Base-by-base conservation (phyloP, 768 basidiomycete genomes). In the Boletus rubescentipes region DNA sequence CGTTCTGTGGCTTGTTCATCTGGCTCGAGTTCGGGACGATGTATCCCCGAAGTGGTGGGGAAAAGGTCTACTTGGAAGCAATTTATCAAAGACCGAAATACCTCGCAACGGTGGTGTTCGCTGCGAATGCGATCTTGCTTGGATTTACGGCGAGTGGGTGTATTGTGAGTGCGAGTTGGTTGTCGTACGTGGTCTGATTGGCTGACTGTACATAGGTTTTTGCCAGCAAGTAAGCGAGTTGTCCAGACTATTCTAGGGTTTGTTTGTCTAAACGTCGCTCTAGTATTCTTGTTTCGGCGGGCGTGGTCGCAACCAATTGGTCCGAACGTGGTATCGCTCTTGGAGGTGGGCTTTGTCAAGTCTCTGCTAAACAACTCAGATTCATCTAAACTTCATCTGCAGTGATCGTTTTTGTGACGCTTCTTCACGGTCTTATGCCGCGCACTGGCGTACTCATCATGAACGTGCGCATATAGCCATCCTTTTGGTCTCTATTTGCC, bases 11-110 rank as follows among this genome's bases (percentile, higher is more conserved):
- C 0, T 68, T 84, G 8, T 83, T 85, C 60, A 78, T 84, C 48
- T 83, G 82, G 82, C 76, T 85, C 20, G 82, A 85, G 54, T 78
- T 79, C 47, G 84, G 83, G 5, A 81, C 81, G 3, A 84, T 84
- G 81, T 80, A 79, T 57, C 83, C 82, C 6, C 74, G 81, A 1
- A 81, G 79, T 14, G 82, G 83, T 9, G 82, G 82, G 7, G 83
- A 85, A 61, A 84, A 85, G 62, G 82, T 84, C 2, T 84, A 85
- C 57, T 68, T 84, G 20, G 84, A 85, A 59, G 80, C 77, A 0
- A 71, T 81, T 1, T 85, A 82, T 62, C 69, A 62, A 45, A 72
- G 63, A 39, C 81, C 81, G 5, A 73, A 67, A 51, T 77, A 75
- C 46, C 67, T 83, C 1, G 76, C 74, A 1, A 83, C 81, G 0